Base-by-base conservation (phyloP, 129 eudicot species). In the Escallonia rubra region DNA sequence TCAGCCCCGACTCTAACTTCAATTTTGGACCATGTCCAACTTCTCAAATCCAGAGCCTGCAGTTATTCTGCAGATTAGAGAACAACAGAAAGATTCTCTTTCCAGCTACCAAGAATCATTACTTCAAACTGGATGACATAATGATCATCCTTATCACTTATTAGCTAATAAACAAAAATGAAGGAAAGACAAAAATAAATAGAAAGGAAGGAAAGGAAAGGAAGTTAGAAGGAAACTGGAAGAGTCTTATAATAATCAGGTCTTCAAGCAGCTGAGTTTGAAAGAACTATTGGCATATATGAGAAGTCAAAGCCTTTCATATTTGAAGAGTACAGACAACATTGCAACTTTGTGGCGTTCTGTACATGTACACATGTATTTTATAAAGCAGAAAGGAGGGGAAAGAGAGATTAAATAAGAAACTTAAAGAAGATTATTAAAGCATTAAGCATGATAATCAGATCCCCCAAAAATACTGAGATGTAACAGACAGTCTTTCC, bases 21-120 rank as follows among this genome's bases (percentile, higher is more conserved):
- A 65, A 83, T 87, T 71, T 75, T 94, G 72, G 97, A 89, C 99
- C 99, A 94, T 38, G 84, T 79, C 97, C 97, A 94, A 60, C 77
- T 87, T 79, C 90, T 83, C 82, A 89, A 73, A 81, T 90, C 86
- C 69, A 94, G 79, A 64, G 74, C 93, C 96, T 92, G 80, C 84
- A 76, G 34, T 50, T 54, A 58, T 64, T 43, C 61, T 61, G 58
- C 51, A 68, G 12, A 41, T 34, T 10, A 77, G 15, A 56, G 50
- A 39, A 40, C 9, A 23, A 23, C 34, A 23, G 34, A 23, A 23
- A 23, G 34, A 23, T 23, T 43, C 2, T 41, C 5, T 23, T 49
- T 58, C 10, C 14, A 10, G 41, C 14, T 61, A 43, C 59, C 53
- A 16, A 51, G 70, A 63, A 48, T 23, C 64, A 54, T 65, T 56